phyloP scores from a whole-genome alignment of 2,329 filamentous ascomycete genomes.

The Colletotrichum theobromicola region DNA sequence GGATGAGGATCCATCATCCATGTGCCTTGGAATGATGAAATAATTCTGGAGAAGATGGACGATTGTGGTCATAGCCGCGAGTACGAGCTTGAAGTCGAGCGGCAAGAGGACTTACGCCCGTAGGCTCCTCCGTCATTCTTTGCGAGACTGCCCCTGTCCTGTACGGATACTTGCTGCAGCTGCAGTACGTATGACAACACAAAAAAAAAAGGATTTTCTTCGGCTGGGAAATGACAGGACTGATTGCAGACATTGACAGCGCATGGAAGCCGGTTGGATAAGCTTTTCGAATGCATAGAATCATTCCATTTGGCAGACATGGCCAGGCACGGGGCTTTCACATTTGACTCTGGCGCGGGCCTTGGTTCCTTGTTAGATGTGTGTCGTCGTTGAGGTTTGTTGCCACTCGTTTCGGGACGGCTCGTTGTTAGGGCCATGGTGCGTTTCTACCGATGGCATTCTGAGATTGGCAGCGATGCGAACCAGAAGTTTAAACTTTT shows the following conservation, averaged over 20 bases:
- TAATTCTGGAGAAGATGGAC: not conserved
- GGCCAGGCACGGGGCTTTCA: not conserved
- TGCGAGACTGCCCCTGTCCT: not conserved
- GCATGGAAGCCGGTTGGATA: not conserved
- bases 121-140: not conserved
- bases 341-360: not conserved
- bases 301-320: not conserved
- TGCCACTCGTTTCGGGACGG: slow-evolving; percentile 6
- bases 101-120: not conserved
- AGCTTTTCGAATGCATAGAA: not conserved
- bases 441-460: not conserved
- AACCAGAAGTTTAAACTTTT: not conserved
- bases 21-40: not conserved
- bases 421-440: not conserved
- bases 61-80: slow-evolving; percentile 6
- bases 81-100: slow-evolving; percentile 6
- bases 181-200: not conserved
- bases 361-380: not conserved
- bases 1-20: not conserved
- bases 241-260: not conserved
- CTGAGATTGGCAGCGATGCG: not conserved
- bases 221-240: not conserved
- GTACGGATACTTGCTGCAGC: not conserved
- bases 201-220: not conserved
- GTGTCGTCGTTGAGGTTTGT: not conserved